Conservation (phyloP, 495 filamentous ascomycete species). For the Terfezia boudieri region DNA sequence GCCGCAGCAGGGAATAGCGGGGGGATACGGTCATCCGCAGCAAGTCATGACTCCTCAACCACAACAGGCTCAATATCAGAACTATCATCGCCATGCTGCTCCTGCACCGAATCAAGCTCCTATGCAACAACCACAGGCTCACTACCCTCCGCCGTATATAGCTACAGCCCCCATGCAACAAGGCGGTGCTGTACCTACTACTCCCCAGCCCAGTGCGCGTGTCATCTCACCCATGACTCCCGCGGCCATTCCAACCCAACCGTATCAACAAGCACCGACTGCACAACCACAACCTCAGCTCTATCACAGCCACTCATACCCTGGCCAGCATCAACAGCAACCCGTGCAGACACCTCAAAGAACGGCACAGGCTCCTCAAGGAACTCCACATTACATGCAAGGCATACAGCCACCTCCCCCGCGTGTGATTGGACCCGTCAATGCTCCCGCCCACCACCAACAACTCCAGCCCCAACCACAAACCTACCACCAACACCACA, state of each 20-base stretch:
- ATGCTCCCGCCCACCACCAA: background rate
- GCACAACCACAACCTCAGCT: background rate
- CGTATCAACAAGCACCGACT: no score
- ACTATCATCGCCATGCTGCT: slow-evolving; percentile 8
- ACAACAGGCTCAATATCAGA: background rate
- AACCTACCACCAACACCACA: background rate
- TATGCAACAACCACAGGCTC: no score
- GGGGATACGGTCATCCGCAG: background rate
- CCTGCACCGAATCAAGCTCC: background rate
- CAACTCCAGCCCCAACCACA: background rate
- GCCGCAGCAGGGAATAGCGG: background rate
- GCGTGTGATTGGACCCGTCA: slow-evolving; percentile 3
- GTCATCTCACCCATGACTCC: background rate
- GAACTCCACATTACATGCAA: background rate
- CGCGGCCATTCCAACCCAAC: background rate
- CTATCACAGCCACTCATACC: background rate
- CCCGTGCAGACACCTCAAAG: background rate
- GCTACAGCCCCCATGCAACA: no score
- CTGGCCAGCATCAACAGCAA: background rate
- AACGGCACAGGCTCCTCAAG: background rate
- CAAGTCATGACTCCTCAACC: background rate
- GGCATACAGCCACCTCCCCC: background rate
- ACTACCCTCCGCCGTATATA: no score
- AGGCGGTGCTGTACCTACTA: background rate
- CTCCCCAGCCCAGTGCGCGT: background rate